These are phyloP conservation scores for Coemansia furcata DNA, from an alignment of 192 early-diverging fungal genomes.

Conservation along the genomic window DNA sequence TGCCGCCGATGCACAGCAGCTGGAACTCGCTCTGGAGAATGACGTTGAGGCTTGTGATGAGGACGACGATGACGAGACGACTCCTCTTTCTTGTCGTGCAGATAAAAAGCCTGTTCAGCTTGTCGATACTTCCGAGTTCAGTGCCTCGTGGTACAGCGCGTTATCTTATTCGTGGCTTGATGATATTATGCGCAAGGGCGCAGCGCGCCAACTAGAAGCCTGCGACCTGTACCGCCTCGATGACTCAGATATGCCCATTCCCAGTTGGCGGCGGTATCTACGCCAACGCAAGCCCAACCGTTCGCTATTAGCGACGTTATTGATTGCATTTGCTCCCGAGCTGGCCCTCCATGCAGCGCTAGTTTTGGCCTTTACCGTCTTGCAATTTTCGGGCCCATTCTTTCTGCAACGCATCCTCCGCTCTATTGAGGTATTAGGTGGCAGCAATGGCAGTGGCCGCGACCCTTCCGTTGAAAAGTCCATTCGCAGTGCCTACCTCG, in stretches of 20 bases:
- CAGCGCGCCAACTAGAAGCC: slow-evolving; percentile 53
- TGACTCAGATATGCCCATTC: slow-evolving; percentile 49
- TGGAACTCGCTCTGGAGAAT: background rate
- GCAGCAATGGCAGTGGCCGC: slow-evolving; percentile 21
- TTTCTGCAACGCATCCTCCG: slow-evolving; percentile 59
- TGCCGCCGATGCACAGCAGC: background rate
- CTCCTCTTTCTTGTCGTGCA: slow-evolving; percentile 21
- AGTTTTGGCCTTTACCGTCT: slow-evolving; percentile 16
- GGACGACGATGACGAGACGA: background rate
- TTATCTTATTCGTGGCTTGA: slow-evolving; percentile 60
- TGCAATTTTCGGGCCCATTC: slow-evolving; percentile 56
- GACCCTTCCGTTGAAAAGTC: slow-evolving; percentile 16
- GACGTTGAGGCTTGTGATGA: background rate
- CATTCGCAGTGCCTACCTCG: slow-evolving; percentile 53
- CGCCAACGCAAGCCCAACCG: slow-evolving; percentile 13
- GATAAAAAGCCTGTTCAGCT: slow-evolving; percentile 16
- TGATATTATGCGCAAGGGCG: slow-evolving; percentile 57
- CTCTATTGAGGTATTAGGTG: slow-evolving; percentile 51
- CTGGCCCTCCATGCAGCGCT: slow-evolving; percentile 42
- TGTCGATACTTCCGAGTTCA: slow-evolving; percentile 30
- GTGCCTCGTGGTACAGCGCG: slow-evolving; percentile 19
- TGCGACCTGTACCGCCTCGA: slow-evolving; percentile 61
- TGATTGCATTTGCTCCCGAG: slow-evolving; percentile 41
- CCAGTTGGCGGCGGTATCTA: slow-evolving; percentile 34
- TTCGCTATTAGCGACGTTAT: slow-evolving; percentile 31